Evolutionary conservation across 352 stramenopile species (phyloP).

Genomic region (Chrysophaeum taylorii): DNA sequence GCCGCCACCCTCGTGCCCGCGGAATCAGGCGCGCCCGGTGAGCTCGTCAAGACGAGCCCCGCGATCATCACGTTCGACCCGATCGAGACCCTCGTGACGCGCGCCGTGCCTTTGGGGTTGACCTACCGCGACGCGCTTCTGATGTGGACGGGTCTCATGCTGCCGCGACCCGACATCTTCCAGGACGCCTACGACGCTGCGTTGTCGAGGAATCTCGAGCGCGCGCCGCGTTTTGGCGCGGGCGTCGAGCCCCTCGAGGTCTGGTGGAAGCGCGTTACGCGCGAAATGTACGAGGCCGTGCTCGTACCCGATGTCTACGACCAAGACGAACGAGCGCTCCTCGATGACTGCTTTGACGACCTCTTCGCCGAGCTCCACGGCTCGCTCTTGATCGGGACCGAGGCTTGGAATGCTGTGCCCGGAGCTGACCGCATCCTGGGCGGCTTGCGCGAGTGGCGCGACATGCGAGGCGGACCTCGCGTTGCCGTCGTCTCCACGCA

Average conservation of each 20-base stretch:
- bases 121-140: background rate
- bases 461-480: background rate
- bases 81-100: background rate
- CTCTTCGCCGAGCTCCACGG: background rate
- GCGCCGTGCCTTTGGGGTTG: background rate
- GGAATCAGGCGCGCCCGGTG: too few relatives aligned
- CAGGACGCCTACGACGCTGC: background rate
- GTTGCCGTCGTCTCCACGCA: background rate
- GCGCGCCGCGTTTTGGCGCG: background rate
- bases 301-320: background rate
- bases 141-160: background rate
- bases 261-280: background rate
- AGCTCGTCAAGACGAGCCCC: too few relatives aligned
- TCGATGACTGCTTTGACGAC: background rate
- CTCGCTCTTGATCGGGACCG: background rate
- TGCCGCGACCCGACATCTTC: conserved; percentile 1
- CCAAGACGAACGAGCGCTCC: background rate
- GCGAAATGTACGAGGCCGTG: background rate
- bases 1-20: too few relatives aligned
- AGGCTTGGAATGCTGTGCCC: background rate
- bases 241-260: background rate
- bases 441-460: background rate
- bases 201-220: background rate
- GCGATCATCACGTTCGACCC: conserved; percentile 2
- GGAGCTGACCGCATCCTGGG: background rate